These are phyloP conservation scores for Basipetospora chlamydospora DNA, from an alignment of 2,329 filamentous ascomycete species.

Conservation along the genomic window DNA sequence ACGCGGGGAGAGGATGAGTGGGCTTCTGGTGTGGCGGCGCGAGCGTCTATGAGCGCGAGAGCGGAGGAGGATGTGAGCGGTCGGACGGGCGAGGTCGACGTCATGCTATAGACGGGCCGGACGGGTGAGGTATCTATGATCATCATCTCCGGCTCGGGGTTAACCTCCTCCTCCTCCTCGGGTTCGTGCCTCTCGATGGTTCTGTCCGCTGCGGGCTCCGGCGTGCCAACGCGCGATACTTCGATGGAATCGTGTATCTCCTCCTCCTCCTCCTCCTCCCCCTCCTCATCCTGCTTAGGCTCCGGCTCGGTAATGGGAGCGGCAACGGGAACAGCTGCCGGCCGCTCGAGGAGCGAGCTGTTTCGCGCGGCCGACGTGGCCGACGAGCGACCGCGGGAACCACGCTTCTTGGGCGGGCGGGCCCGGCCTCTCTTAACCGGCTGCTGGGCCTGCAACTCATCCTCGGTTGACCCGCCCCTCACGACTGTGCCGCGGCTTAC, in stretches of 20 bases:
- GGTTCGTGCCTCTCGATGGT: slow-evolving; percentile 1
- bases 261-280: background rate
- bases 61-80: too few relatives aligned
- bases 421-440: slow-evolving; percentile 3
- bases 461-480: slow-evolving; percentile 17
- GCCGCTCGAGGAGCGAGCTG: background rate
- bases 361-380: slow-evolving; percentile 3
- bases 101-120: too few relatives aligned
- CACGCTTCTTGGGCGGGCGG: slow-evolving; percentile 5
- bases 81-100: too few relatives aligned
- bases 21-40: too few relatives aligned
- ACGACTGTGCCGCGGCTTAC: slow-evolving; percentile 27
- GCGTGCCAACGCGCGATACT: background rate
- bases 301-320: too few relatives aligned
- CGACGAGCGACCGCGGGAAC: slow-evolving; percentile 1
- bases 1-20: slow-evolving; percentile 26
- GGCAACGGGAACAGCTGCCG: too few relatives aligned
- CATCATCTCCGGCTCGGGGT: slow-evolving; percentile 8
- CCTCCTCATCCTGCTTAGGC: too few relatives aligned
- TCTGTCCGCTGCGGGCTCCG: slow-evolving; percentile 2
- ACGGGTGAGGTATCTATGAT: too few relatives aligned
- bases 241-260: background rate
- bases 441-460: slow-evolving; percentile 13
- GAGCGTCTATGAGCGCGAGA: too few relatives aligned
- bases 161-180: slow-evolving; percentile 2